Conservation (phyloP, 2,329 filamentous ascomycete genomes). For the Fusarium poae region DNA sequence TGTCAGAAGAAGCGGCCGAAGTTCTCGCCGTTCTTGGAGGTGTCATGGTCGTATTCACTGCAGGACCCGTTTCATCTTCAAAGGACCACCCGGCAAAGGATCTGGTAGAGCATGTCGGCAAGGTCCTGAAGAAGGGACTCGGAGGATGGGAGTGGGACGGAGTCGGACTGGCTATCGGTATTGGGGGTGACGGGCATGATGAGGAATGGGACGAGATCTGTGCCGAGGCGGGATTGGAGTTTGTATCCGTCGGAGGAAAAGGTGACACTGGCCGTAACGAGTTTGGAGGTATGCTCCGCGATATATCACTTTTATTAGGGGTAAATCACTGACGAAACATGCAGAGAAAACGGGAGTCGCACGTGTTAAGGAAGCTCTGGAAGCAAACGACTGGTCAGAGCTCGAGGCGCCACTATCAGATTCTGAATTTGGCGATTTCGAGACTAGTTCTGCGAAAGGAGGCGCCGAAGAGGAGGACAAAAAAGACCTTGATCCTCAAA, state of each 20-base stretch:
- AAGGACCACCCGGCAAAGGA: conserved; percentile 50
- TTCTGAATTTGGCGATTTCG: conserved; percentile 52
- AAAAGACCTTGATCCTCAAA: conserved; percentile 60
- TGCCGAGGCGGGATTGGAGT: conserved; percentile 70
- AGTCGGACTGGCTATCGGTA: conserved; percentile 69
- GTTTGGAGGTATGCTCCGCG: conserved; percentile 65
- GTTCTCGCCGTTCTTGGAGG: conserved; percentile 72
- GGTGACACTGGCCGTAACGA: conserved; percentile 63
- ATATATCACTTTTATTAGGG: background rate
- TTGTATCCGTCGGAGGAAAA: conserved; percentile 65
- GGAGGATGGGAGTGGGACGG: conserved; percentile 75
- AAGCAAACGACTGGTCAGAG: conserved; percentile 74
- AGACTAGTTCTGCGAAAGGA: conserved; percentile 53
- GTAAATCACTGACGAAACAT: conserved; percentile 32
- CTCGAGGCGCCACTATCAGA: conserved; percentile 42
- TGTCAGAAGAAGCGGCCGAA: conserved; percentile 71
- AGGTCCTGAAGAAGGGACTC: conserved; percentile 68
- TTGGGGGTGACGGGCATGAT: conserved; percentile 61
- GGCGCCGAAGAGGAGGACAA: conserved; percentile 50
- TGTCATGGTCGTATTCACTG: conserved; percentile 61
- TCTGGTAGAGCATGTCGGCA: conserved; percentile 66
- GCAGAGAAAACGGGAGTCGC: conserved; percentile 71
- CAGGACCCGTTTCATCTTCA: conserved; percentile 34
- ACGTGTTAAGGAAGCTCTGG: conserved; percentile 70
- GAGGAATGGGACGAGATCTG: conserved; percentile 74